phyloP scores from a whole-genome alignment of 495 filamentous ascomycete species.

The Chaetomidium leptoderma region DNA sequence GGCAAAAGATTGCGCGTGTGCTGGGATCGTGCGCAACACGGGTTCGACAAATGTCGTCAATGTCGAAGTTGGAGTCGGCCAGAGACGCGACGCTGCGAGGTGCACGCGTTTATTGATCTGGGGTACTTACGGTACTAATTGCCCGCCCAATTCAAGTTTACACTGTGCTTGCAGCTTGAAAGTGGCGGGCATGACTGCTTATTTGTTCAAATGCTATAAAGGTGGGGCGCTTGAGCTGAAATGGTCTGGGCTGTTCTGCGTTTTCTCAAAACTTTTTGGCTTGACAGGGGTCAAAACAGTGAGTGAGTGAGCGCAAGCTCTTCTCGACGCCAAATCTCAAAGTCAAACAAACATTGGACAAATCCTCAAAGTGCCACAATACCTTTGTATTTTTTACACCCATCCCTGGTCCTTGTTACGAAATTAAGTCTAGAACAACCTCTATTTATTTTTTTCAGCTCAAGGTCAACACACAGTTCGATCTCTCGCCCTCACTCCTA shows the following conservation, averaged over 20 bases:
- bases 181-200: no score
- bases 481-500: not conserved
- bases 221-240: not conserved
- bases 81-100: constrained; percentile 1
- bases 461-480: no score
- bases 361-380: not conserved
- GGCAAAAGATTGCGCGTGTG: not conserved
- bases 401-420: not conserved
- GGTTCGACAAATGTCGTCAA: constrained; percentile 6
- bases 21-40: not conserved
- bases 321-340: not conserved
- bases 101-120: constrained; percentile 10
- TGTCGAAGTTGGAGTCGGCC: no score
- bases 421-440: not conserved
- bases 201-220: no score
- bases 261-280: not conserved
- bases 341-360: not conserved
- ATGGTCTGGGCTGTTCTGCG: not conserved
- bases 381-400: not conserved
- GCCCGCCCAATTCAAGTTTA: not conserved
- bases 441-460: not conserved
- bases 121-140: not conserved
- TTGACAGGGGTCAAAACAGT: not conserved
- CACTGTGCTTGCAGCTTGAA: not conserved
- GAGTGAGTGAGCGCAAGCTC: not conserved